Conservation (phyloP, 177 flowering plant species). For the Vitis hybrid region DNA sequence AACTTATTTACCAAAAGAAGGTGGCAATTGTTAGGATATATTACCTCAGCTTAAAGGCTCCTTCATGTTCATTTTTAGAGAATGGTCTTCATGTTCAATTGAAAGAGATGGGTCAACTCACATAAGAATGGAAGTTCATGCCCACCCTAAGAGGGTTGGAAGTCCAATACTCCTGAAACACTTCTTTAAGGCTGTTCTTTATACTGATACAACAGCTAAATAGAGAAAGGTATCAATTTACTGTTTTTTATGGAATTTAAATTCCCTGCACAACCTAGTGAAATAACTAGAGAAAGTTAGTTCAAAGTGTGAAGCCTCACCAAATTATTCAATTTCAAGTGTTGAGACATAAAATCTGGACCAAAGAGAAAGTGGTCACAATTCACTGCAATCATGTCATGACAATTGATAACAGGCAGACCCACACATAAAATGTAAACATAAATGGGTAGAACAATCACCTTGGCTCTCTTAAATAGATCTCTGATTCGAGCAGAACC, state of each 20-base stretch:
- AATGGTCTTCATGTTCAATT: no score
- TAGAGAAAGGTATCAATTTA: no score
- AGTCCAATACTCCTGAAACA: no score
- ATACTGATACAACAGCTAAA: no score
- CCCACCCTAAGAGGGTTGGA: no score
- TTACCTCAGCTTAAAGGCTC: no score
- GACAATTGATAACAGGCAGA: not conserved
- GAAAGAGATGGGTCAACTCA: no score
- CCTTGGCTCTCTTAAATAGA: slow-evolving; percentile 95
- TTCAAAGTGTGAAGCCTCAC: not conserved
- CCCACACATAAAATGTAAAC: not conserved
- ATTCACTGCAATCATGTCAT: not conserved
- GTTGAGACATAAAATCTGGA: not conserved
- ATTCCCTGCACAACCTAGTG: not conserved
- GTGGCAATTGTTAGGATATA: no score
- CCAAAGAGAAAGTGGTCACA: not conserved
- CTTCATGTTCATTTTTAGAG: no score
- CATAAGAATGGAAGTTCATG: no score
- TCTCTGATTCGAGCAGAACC: slow-evolving; percentile 98
- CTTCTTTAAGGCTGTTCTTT: no score
- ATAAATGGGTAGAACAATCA: slow-evolving; percentile 22
- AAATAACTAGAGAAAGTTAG: not conserved
- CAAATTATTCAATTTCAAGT: not conserved
- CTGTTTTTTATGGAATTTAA: not conserved
- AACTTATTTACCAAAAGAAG: no score